Evolutionary conservation across 2,329 filamentous ascomycete genomes (phyloP), one percentile per base, ranked within the genome.

Genomic region (Colletotrichum cereale): DNA sequence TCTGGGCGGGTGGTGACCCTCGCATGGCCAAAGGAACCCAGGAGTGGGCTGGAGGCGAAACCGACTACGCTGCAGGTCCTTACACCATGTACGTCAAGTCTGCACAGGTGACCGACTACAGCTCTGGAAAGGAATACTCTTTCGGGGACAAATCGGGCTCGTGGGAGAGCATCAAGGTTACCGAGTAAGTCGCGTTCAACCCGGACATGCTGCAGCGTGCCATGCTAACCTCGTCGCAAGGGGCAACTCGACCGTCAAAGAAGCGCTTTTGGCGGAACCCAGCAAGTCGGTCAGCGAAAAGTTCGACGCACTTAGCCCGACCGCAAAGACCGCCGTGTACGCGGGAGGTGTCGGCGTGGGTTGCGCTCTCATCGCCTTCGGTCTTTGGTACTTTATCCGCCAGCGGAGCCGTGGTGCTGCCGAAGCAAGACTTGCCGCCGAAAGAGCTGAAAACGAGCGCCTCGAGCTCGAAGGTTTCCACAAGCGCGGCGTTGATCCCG

Each of bases 41-140:
- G 62, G 83, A 90, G 67, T 94, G 92, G 92, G 92, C 92, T 68
- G 91, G 91, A 66, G 92, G 92, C 70, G 77, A 84, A 63, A 93
- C 92, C 52, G 86, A 94, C 79, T 95, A 91, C 79, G 78, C 79
- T 61, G 77, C 88, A 34, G 91, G 85, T 0, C 93, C 93, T 0
- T 96, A 89, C 83, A 90, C 86, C 76, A 95, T 95, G 93, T 90
- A 88, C 72, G 87, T 96, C 74, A 88, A 93, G 84, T 89, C 86
- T 38, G 84, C 84, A 16, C 78, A 78, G 24, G 79, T 89, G 2
- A 82, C 89, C 65, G 89, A 91, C 75, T 89, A 88, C 81, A 88
- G 87, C 77, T 87, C 85, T 61, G 89, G 90, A 57, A 89, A 89
- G 75, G 87, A 89, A 75, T 95, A 95, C 78, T 81, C 86, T 56